A percentile compares a stretch with the other conserved stretches of the same genome.
Conservation (phyloP, 2,329 filamentous ascomycete genomes). For the Alternaria gansuensis region DNA sequence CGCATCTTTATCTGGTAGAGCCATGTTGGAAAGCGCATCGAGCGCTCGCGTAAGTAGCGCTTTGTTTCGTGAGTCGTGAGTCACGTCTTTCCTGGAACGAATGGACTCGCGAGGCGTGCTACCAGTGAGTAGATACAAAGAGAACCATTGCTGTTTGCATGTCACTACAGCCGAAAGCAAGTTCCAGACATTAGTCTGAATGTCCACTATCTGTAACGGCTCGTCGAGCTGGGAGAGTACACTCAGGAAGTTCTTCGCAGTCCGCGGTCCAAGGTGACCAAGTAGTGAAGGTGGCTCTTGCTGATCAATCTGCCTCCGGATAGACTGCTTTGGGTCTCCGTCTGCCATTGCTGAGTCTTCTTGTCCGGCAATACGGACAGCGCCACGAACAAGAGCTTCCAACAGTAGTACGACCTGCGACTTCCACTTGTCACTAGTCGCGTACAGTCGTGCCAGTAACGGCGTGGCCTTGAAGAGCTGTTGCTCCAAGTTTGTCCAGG, state of each 20-base stretch:
- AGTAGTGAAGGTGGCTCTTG: slow-evolving; percentile 89
- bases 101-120: slow-evolving; percentile 81
- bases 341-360: slow-evolving; percentile 20
- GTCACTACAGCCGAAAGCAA: slow-evolving; percentile 87
- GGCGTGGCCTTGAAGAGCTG: slow-evolving; percentile 84
- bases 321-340: slow-evolving; percentile 14
- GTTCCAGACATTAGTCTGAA: slow-evolving; percentile 79
- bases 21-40: slow-evolving; percentile 72
- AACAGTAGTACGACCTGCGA: slow-evolving; percentile 73
- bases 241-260: slow-evolving; percentile 84
- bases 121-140: slow-evolving; percentile 89
- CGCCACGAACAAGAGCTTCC: slow-evolving; percentile 75
- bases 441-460: slow-evolving; percentile 78
- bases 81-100: slow-evolving; percentile 61
- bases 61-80: slow-evolving; percentile 57
- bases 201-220: slow-evolving; percentile 71
- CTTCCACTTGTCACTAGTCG: slow-evolving; percentile 71
- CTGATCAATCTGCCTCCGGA: slow-evolving; percentile 18
- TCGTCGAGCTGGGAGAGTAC: slow-evolving; percentile 79
- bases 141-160: slow-evolving; percentile 94
- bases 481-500: slow-evolving; percentile 73
- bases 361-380: slow-evolving; percentile 64
- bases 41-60: slow-evolving; percentile 80
- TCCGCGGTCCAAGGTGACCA: slow-evolving; percentile 82
- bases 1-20: slow-evolving; percentile 65